Base-by-base conservation (phyloP, 805 yeast species). In the Saturnispora kantuleensis region DNA sequence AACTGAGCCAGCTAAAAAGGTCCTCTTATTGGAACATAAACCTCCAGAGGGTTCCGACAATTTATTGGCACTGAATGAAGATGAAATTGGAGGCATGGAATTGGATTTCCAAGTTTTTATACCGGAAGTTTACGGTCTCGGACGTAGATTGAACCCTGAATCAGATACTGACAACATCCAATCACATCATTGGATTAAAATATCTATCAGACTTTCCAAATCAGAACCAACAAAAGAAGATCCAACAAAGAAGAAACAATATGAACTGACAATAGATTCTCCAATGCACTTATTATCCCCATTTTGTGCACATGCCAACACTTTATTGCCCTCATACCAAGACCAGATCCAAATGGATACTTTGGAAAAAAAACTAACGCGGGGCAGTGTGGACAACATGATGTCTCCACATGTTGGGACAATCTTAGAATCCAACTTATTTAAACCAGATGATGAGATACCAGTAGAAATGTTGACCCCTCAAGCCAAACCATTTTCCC, bases 151-250 rank as follows among this genome's bases (percentile, higher is more conserved):
- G 28, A 96, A 87, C 55, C 96, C 97, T 1, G 95, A 93, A 62
- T 85, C 96, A 0, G 77, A 85, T 3, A 81, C 73, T 53, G 76
- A 74, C 18, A 79, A 79, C 53, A 87, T 93, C 50, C 89, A 87
- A 64, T 74, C 93, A 6, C 90, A 85, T 56, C 99, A 93, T 64
- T 93, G 98, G 97, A 79, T 93, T 55, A 93, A 93, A 64, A 74
- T 93, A 12, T 83, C 95, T 50, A 65, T 93, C 42, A 67, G 97
- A 42, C 68, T 93, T 34, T 84, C 95, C 5, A 76, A 74, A 52
- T 57, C 70, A n/a, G 79, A 83, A 37, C 74, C 79, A 2, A 68
- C 70, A 2, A 64, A 67, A 38, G 66, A 60, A 18, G 59, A 63
- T 34, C 63, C 65, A 2, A 41, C 49, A 6, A 85, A 85, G 57